Conservation (phyloP, 352 stramenopile genomes). For the Pythium vanterpoolii region DNA sequence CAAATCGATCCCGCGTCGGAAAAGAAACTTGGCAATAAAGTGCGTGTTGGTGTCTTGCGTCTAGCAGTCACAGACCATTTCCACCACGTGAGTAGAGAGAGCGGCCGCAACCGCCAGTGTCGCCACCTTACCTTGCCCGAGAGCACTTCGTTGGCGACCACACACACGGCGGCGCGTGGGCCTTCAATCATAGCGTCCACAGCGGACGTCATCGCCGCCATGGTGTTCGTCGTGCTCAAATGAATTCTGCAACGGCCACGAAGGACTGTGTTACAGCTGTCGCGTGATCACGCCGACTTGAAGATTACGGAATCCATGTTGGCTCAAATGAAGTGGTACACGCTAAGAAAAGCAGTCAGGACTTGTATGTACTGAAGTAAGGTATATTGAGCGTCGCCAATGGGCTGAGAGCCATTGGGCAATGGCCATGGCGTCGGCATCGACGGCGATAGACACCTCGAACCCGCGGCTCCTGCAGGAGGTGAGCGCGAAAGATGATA, state of each 20-base stretch:
- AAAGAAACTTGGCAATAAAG: slow-evolving; percentile 55
- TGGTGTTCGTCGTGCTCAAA: background rate
- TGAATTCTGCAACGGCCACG: background rate
- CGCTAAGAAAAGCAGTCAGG: too few species aligned
- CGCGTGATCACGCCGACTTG: background rate
- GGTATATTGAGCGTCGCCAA: background rate
- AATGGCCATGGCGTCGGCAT: slow-evolving; percentile 18
- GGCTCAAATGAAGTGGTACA: slow-evolving; percentile 7
- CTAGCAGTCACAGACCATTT: slow-evolving; percentile 24
- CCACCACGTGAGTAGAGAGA: background rate
- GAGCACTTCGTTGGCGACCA: slow-evolving; percentile 85
- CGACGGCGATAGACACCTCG: slow-evolving; percentile 28
- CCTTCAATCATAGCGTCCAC: background rate
- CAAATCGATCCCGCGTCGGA: slow-evolving; percentile 72
- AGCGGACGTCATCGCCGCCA: background rate
- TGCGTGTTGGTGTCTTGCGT: slow-evolving; percentile 85
- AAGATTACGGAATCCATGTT: slow-evolving; percentile 8
- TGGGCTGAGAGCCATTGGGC: background rate
- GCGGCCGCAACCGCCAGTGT: background rate
- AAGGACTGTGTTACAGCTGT: too few species aligned
- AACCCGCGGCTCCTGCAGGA: slow-evolving; percentile 64
- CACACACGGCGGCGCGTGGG: slow-evolving; percentile 67
- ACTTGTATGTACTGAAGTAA: background rate
- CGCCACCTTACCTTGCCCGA: slow-evolving; percentile 62
- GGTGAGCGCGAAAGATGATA: slow-evolving; percentile 20